Evolutionary conservation across 2,329 filamentous ascomycete species (phyloP).

Genomic region (Curvularia spicifera): DNA sequence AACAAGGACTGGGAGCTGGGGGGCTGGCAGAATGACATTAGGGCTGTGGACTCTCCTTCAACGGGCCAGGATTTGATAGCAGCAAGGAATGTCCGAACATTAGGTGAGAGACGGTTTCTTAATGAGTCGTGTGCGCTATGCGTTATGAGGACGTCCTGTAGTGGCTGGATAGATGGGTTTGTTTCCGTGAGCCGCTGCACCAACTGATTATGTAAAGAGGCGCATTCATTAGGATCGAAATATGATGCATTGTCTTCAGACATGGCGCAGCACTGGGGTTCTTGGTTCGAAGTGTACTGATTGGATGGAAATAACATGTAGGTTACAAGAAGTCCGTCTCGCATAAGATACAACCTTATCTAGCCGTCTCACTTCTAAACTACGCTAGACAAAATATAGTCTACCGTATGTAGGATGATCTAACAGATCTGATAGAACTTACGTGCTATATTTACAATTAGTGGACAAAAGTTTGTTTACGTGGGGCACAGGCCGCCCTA

Average conservation of each 20-base stretch:
- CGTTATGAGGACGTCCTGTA: conserved; percentile 5
- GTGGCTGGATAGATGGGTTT: conserved; percentile 10
- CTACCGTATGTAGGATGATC: too few relatives aligned
- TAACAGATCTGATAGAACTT: too few relatives aligned
- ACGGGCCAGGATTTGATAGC: conserved; percentile 7
- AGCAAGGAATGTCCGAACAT: conserved; percentile 5
- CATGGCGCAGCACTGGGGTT: conserved; percentile 8
- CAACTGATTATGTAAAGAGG: conserved; percentile 9
- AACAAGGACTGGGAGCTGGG: conserved; percentile 9
- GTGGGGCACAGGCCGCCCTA: too few relatives aligned
- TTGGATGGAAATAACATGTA: conserved; percentile 2
- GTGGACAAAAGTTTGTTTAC: too few relatives aligned
- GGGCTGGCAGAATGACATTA: conserved; percentile 10
- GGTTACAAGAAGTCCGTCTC: too few relatives aligned
- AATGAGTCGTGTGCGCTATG: conserved; percentile 2
- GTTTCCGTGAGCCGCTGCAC: conserved; percentile 3
- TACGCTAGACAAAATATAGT: too few relatives aligned
- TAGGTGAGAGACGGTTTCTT: conserved; percentile 9
- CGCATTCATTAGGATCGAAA: conserved; percentile 8
- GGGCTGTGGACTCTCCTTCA: conserved; percentile 7
- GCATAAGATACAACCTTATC: too few relatives aligned
- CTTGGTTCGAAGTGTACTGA: conserved; percentile 1
- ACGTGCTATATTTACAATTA: too few relatives aligned
- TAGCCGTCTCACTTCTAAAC: too few relatives aligned
- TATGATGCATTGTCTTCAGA: background rate